Base-by-base conservation (phyloP, 148 eudicot species). In the Hydrangea macrophylla region DNA sequence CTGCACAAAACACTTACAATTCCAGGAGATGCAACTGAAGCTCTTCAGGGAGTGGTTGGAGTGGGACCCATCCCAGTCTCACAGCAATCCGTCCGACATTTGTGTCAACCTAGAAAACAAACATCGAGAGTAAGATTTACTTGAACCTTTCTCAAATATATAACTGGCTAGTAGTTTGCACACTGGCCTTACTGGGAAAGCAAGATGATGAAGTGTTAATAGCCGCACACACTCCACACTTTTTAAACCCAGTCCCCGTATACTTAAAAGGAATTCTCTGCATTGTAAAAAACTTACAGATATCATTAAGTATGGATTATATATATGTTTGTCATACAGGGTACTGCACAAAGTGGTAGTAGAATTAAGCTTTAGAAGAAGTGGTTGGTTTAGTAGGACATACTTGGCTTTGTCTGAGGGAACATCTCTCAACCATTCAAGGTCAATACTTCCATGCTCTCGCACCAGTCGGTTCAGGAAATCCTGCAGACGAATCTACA, bases 171-270 rank as follows among this genome's bases (percentile, higher is more conserved):
- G 10, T 37, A 60, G n/a, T 26, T 53, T 50, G 24, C 17, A 53
- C 58, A 62, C 53, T 22, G 31, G 27, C 40, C 85, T 79, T 81
- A 84, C 88, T 27, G 88, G 88, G 57, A 84, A 84, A 42, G 88
- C 88, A 68, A 81, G 78, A 50, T 84, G 81, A 71, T 79, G 88
- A 65, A 84, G 85, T 44, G 85, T 81, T 51, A 84, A 71, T 33
- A 84, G 77, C 50, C 88, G 81, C 36, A 84, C 83, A 72, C 88
- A 84, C 66, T 84, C 88, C 60, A 81, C 88, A 65, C 88, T 84
- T 60, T 84, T 84, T 62, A 84, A 71, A 53, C 88, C 88, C 77
- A 84, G 72, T 55, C 88, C 88, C 5, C 78, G 75, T 31, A 84
- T 58, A 66, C 88, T 84, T 48, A 84, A 58, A 28, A 84, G 78